phyloP scores from a whole-genome alignment of 768 basidiomycete genomes.

The Tulasnella calospora region DNA sequence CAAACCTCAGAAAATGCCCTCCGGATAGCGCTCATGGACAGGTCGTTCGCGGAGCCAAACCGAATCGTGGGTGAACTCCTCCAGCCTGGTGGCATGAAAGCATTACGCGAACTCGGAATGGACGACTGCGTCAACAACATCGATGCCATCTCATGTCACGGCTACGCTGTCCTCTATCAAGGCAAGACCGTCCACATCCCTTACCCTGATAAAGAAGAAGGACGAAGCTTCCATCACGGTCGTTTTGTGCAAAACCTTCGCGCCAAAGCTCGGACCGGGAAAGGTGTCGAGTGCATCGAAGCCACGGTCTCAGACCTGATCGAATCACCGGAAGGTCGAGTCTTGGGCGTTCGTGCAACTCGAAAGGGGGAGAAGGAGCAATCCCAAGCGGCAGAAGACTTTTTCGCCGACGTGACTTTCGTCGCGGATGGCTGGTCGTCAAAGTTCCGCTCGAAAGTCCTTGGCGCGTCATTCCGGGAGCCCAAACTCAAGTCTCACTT shows the following conservation, averaged over 20 bases:
- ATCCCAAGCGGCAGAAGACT: constrained; percentile 43
- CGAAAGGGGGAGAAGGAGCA: constrained; percentile 39
- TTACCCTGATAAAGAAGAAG: constrained; percentile 68
- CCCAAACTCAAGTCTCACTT: constrained; percentile 65
- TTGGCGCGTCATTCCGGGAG: constrained; percentile 27
- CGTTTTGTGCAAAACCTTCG: constrained; percentile 78
- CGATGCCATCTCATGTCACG: constrained; percentile 73
- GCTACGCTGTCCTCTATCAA: constrained; percentile 75
- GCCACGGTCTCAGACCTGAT: constrained; percentile 76
- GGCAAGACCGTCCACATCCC: constrained; percentile 78
- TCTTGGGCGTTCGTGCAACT: constrained; percentile 65
- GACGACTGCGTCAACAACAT: constrained; percentile 75
- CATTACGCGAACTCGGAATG: constrained; percentile 73
- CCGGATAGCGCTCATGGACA: constrained; percentile 79
- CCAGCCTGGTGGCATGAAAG: constrained; percentile 83
- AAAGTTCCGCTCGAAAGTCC: constrained; percentile 69
- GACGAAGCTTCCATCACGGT: constrained; percentile 91
- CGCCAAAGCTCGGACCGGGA: constrained; percentile 53
- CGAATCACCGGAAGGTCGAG: constrained; percentile 50
- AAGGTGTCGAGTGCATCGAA: constrained; percentile 74
- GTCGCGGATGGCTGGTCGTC: constrained; percentile 94
- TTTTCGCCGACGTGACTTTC: constrained; percentile 73
- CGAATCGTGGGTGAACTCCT: constrained; percentile 96
- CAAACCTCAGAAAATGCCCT: constrained; percentile 47
- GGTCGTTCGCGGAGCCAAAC: constrained; percentile 88